Base-by-base conservation (phyloP, 75 land plant genomes). In the Selaginella tamariscina region DNA sequence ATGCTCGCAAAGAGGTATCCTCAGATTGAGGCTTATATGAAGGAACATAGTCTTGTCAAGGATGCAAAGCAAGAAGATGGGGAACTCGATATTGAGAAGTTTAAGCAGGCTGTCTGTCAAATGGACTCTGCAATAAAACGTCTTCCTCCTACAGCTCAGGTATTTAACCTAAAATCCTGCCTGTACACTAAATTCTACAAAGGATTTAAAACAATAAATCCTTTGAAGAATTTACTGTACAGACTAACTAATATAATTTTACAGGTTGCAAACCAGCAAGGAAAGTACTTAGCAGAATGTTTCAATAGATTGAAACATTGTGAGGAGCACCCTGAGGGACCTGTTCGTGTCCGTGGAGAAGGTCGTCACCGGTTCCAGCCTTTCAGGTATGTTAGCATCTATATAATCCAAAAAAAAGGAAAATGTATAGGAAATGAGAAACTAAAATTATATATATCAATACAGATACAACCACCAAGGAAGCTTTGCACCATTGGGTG, bases 201-300 rank as follows among this genome's bases (percentile, higher is more conserved):
- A n/a, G n/a, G n/a, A n/a, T n/a, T n/a, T n/a, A n/a, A n/a, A n/a
- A n/a, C n/a, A n/a, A n/a, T n/a, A n/a, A n/a, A n/a, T n/a, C n/a
- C n/a, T n/a, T n/a, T n/a, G n/a, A n/a, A n/a, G n/a, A n/a, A n/a
- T n/a, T n/a, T n/a, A n/a, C n/a, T n/a, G n/a, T n/a, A n/a, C n/a
- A n/a, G n/a, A n/a, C n/a, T n/a, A n/a, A n/a, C n/a, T n/a, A n/a
- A n/a, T 13, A 18, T 18, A 60, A 15, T 60, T 39, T 2, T n/a
- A 8, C 69, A 89, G 93, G 98, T 92, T 62, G 98, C 98, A 33
- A 74, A 87, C 29, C 98, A 92, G 71, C 90, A 92, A 81, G 98
- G 98, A 29, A 56, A 31, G 0, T 92, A 92, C 63, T 83, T 92
- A 70, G 91, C 98, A 22, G 65, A 56, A 2, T 89, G 86, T 64